These are phyloP conservation scores for Kwoniella heveanensis DNA, from an alignment of 768 basidiomycete genomes.

Conservation along the genomic window DNA sequence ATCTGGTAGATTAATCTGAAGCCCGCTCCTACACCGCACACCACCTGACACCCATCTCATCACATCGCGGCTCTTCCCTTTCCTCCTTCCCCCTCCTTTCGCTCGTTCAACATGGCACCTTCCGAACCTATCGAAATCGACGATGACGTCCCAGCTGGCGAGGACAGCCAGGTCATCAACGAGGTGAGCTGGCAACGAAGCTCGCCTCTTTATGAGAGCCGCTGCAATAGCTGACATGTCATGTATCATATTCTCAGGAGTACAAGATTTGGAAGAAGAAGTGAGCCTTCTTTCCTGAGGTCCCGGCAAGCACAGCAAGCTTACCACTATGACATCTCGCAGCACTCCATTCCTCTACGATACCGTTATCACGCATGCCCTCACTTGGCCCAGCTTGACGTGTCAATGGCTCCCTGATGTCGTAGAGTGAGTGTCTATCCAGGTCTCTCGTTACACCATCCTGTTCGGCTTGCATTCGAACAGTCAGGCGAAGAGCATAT, in stretches of 20 bases:
- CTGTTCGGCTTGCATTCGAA: too few relatives aligned
- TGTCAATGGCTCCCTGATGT: conserved; percentile 99
- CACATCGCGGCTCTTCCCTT: not conserved
- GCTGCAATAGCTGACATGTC: too few relatives aligned
- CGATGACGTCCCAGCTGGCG: conserved; percentile 59
- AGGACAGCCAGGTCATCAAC: conserved; percentile 58
- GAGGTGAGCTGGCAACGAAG: conserved; percentile 50
- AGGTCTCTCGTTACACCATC: too few relatives aligned
- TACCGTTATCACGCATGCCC: conserved; percentile 91
- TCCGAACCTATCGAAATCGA: conserved; percentile 69
- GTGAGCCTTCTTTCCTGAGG: conserved; percentile 9
- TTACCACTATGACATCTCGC: not conserved
- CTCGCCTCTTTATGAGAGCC: too few relatives aligned
- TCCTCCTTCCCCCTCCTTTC: not conserved
- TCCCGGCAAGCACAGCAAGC: not conserved
- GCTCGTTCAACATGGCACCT: conserved; percentile 57
- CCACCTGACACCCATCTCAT: too few relatives aligned
- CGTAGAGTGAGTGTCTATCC: conserved; percentile 68
- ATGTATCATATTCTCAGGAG: conserved; percentile 40
- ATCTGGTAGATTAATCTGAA: too few relatives aligned
- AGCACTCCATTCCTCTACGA: conserved; percentile 98
- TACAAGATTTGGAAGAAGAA: conserved; percentile 60
- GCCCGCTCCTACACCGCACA: too few relatives aligned
- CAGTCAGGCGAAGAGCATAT: too few relatives aligned
- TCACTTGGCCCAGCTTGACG: conserved; percentile 97